Percentiles rank a stretch among this genome's conserved stretches.
Evolutionary conservation across 2,329 filamentous ascomycete species (phyloP).

Genomic region (Aureobasidium sp.): DNA sequence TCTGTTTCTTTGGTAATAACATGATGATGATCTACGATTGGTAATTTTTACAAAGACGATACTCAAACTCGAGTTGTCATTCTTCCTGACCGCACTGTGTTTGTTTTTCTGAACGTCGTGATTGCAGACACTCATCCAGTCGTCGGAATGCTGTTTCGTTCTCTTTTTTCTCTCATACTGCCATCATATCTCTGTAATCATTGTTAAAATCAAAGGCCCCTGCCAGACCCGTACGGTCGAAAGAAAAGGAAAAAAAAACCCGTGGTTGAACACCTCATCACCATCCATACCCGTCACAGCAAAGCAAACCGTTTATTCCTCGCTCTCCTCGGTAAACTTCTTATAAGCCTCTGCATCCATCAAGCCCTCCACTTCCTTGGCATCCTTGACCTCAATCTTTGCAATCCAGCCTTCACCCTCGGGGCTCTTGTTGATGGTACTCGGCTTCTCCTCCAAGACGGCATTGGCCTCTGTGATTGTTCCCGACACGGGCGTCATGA

Average conservation of each 20-base stretch:
- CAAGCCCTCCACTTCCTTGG: slow-evolving; percentile 60
- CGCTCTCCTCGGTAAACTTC: slow-evolving; percentile 53
- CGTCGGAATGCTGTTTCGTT: not conserved
- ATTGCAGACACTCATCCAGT: not conserved
- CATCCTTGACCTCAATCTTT: slow-evolving; percentile 68
- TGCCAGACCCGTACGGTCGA: not conserved
- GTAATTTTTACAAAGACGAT: not conserved
- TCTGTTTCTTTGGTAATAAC: not conserved
- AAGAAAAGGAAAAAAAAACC: not conserved
- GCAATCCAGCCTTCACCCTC: slow-evolving; percentile 92
- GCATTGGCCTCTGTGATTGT: slow-evolving; percentile 66
- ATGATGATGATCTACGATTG: not conserved
- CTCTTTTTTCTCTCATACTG: not conserved
- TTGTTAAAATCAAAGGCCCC: not conserved
- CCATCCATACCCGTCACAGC: not conserved
- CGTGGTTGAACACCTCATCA: not conserved
- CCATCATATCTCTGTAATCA: not conserved
- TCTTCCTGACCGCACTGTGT: not conserved
- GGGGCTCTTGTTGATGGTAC: slow-evolving; percentile 78
- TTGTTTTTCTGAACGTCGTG: not conserved
- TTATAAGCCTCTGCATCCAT: slow-evolving; percentile 75
- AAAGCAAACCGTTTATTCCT: not conserved
- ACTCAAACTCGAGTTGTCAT: not conserved
- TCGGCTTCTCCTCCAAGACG: slow-evolving; percentile 72
- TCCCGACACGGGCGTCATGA: slow-evolving; percentile 79